These are phyloP conservation scores for Suillus sp. DNA, from an alignment of 768 basidiomycete genomes.

Conservation along the genomic window DNA sequence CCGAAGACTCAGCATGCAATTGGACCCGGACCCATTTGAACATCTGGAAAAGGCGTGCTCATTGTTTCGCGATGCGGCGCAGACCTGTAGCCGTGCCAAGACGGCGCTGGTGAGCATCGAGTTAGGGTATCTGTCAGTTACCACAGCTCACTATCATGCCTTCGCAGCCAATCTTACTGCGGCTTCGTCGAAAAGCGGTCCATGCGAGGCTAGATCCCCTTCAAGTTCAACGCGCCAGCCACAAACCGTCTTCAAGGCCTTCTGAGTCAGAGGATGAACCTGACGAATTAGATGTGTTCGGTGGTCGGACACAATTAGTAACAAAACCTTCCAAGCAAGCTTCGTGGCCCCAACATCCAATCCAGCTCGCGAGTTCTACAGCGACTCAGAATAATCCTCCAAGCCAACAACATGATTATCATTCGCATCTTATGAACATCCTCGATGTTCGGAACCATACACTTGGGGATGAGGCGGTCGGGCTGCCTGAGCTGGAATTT, in stretches of 20 bases:
- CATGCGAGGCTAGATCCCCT: slow-evolving; percentile 28
- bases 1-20: slow-evolving; percentile 41
- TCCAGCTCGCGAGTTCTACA: background rate
- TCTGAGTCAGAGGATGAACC: slow-evolving; percentile 1
- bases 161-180: slow-evolving; percentile 46
- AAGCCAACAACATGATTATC: slow-evolving; percentile 6
- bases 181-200: slow-evolving; percentile 46
- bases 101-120: slow-evolving; percentile 45
- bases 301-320: slow-evolving; percentile 36
- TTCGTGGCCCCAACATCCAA: background rate
- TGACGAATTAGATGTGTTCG: slow-evolving; percentile 38
- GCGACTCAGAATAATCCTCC: slow-evolving; percentile 2
- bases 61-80: slow-evolving; percentile 47
- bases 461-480: slow-evolving; percentile 3
- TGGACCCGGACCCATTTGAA: slow-evolving; percentile 48
- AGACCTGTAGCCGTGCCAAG: slow-evolving; percentile 51
- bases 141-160: background rate
- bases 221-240: slow-evolving; percentile 11
- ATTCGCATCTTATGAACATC: slow-evolving; percentile 7
- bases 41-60: slow-evolving; percentile 49
- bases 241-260: slow-evolving; percentile 20
- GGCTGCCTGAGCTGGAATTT: slow-evolving; percentile 35
- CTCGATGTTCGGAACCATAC: background rate
- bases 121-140: background rate
- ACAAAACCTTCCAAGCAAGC: slow-evolving; percentile 6